phyloP scores from a whole-genome alignment of 768 basidiomycete genomes.

The Fistulinella prunicolor region DNA sequence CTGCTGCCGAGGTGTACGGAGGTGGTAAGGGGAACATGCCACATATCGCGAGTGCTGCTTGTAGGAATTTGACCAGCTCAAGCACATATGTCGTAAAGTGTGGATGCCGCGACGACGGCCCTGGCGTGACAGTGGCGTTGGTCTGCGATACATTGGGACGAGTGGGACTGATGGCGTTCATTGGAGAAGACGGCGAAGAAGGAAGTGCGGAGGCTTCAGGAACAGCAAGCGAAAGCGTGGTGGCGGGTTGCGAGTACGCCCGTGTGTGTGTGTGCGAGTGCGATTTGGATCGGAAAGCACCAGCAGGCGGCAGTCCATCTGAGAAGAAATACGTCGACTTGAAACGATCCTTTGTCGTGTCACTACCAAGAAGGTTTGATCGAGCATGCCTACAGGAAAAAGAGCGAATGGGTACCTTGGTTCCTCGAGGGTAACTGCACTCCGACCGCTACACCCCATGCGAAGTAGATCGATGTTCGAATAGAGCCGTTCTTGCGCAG shows the following conservation, averaged over 20 bases:
- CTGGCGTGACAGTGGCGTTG: slow-evolving; percentile 3
- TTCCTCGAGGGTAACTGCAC: slow-evolving; percentile 73
- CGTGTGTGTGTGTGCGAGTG: slow-evolving; percentile 30
- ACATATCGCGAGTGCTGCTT: slow-evolving; percentile 67
- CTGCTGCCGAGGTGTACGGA: slow-evolving; percentile 7
- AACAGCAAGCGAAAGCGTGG: slow-evolving; percentile 21
- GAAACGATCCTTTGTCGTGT: slow-evolving; percentile 80
- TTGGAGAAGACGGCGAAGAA: slow-evolving; percentile 22
- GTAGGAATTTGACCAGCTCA: slow-evolving; percentile 72
- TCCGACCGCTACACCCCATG: slow-evolving; percentile 81
- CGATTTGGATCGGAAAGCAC: slow-evolving; percentile 27
- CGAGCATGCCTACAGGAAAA: slow-evolving; percentile 6
- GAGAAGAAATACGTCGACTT: slow-evolving; percentile 63
- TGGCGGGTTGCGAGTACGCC: slow-evolving; percentile 28
- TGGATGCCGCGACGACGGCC: slow-evolving; percentile 25
- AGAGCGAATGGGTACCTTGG: slow-evolving; percentile 45
- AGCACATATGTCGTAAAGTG: slow-evolving; percentile 66
- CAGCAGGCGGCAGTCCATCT: slow-evolving; percentile 32
- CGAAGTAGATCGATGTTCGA: slow-evolving; percentile 80
- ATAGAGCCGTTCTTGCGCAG: slow-evolving; percentile 64
- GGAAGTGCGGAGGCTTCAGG: slow-evolving; percentile 24
- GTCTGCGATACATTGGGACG: slow-evolving; percentile 18
- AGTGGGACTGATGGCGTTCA: slow-evolving; percentile 9
- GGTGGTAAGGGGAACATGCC: slow-evolving; percentile 51
- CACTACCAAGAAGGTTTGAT: slow-evolving; percentile 39